Conservation (phyloP, 495 filamentous ascomycete species). For the Daldinia vernicosa region DNA sequence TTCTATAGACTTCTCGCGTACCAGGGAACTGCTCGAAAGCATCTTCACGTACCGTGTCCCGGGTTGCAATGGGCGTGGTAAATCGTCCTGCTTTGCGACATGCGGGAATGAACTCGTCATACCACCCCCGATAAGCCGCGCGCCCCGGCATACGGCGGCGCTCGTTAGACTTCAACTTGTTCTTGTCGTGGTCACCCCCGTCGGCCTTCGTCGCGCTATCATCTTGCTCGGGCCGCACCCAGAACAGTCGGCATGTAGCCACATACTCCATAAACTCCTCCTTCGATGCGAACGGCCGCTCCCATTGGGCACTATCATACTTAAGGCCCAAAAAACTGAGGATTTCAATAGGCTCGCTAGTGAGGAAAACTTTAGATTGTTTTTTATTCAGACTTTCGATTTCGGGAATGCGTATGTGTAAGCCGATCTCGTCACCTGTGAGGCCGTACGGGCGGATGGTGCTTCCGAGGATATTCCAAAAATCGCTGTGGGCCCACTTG, state of each 20-base stretch:
- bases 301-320: constrained; percentile 48
- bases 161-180: constrained; percentile 61
- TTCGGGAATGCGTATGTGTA: constrained; percentile 69
- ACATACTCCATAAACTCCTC: constrained; percentile 66
- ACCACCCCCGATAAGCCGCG: constrained; percentile 59
- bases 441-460: constrained; percentile 69
- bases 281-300: constrained; percentile 56
- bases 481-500: constrained; percentile 69
- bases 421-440: constrained; percentile 65
- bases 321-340: constrained; percentile 68
- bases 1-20: constrained; percentile 36
- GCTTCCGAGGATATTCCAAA: constrained; percentile 71
- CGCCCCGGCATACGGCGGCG: constrained; percentile 57
- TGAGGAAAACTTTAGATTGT: constrained; percentile 65
- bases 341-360: constrained; percentile 58
- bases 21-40: constrained; percentile 50
- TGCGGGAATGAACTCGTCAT: constrained; percentile 63
- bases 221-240: constrained; percentile 35
- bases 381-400: constrained; percentile 66
- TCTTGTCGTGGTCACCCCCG: constrained; percentile 37
- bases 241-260: constrained; percentile 63
- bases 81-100: constrained; percentile 48
- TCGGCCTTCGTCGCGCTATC: constrained; percentile 8
- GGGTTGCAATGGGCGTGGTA: constrained; percentile 26
- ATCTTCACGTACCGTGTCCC: constrained; percentile 46